Evolutionary conservation across 345 rosid species (phyloP).

Genomic region (Melastoma malabathricum): DNA sequence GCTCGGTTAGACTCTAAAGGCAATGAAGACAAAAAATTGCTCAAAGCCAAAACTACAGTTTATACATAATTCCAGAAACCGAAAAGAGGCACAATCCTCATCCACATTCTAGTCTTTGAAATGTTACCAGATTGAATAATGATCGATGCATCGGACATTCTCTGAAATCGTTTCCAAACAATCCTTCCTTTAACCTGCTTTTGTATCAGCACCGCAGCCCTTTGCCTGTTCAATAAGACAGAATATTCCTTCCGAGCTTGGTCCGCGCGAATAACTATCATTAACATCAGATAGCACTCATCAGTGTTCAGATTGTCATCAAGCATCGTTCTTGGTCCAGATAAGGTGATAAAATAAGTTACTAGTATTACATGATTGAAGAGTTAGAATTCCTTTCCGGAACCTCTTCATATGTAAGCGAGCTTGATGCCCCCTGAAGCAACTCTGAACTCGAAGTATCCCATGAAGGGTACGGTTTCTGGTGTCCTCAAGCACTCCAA

Average conservation of each 20-base stretch:
- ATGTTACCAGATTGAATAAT: conserved; percentile 63
- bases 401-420: conserved; percentile 50
- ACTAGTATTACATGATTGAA: conserved; percentile 68
- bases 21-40: too few species aligned
- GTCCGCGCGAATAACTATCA: conserved; percentile 70
- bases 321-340: not conserved
- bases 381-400: conserved; percentile 41
- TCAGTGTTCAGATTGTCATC: not conserved
- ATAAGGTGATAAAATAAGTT: not conserved
- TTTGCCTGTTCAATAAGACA: conserved; percentile 44
- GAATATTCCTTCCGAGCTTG: conserved; percentile 57
- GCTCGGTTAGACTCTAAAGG: too few species aligned
- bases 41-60: not conserved
- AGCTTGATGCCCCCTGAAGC: conserved; percentile 89
- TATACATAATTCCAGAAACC: not conserved
- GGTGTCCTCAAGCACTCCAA: conserved; percentile 95
- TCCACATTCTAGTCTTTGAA: not conserved
- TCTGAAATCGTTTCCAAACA: conserved; percentile 29
- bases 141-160: conserved; percentile 39
- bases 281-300: conserved; percentile 10
- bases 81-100: not conserved
- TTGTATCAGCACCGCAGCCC: conserved; percentile 83
- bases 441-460: conserved; percentile 84
- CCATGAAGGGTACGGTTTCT: conserved; percentile 96
- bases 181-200: conserved; percentile 44